A percentile compares a stretch with the other conserved stretches of the same genome.
These are phyloP conservation scores for Penicillium concentricum DNA, from an alignment of 2,329 filamentous ascomycete genomes.

Conservation along the genomic window DNA sequence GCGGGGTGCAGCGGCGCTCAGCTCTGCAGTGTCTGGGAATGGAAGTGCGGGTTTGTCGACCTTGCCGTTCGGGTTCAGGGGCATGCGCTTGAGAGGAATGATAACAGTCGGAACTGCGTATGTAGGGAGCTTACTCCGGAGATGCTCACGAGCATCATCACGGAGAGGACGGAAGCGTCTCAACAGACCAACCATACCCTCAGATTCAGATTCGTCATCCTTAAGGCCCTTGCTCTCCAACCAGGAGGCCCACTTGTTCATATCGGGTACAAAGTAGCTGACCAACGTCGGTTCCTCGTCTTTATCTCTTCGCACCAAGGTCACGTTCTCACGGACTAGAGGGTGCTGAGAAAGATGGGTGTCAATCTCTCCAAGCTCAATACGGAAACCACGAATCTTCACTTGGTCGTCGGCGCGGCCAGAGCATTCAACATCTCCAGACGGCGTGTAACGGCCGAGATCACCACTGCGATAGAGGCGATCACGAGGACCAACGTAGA, in stretches of 20 bases:
- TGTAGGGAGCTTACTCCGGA: constrained; percentile 68
- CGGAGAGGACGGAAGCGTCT: constrained; percentile 62
- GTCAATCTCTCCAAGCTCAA: constrained; percentile 93
- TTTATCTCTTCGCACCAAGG: constrained; percentile 77
- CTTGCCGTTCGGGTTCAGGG: constrained; percentile 83
- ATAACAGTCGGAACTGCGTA: constrained; percentile 76
- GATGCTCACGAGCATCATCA: constrained; percentile 62
- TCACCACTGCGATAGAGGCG: constrained; percentile 86
- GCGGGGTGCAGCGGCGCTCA: constrained; percentile 56
- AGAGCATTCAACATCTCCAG: constrained; percentile 72
- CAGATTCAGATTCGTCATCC: constrained; percentile 48
- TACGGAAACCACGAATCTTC: constrained; percentile 93
- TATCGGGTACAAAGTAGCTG: constrained; percentile 85
- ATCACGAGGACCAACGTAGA: constrained; percentile 79
- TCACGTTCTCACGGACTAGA: constrained; percentile 79
- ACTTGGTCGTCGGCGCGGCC: constrained; percentile 85
- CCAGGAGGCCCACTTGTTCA: constrained; percentile 70
- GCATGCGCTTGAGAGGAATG: constrained; percentile 69
- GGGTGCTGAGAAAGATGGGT: constrained; percentile 72
- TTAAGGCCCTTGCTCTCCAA: constrained; percentile 56
- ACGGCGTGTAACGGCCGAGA: constrained; percentile 69
- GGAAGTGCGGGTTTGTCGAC: constrained; percentile 76
- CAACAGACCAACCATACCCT: constrained; percentile 55
- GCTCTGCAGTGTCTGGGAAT: constrained; percentile 72
- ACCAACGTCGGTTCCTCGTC: constrained; percentile 84